Base-by-base conservation (phyloP, 2,329 filamentous ascomycete species). In the Xylaria sp. region DNA sequence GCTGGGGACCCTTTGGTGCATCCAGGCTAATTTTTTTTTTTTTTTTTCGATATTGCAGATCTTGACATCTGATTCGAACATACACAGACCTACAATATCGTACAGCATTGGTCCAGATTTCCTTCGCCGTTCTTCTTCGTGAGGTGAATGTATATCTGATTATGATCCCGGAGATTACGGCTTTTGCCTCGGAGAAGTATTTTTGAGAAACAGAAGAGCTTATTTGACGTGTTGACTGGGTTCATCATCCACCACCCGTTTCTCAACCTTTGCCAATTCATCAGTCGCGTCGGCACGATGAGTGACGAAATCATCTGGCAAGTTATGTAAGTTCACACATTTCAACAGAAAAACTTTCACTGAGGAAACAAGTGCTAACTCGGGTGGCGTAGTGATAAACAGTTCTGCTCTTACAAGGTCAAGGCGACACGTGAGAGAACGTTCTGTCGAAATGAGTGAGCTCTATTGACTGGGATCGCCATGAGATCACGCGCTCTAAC, bases 231-330 rank as follows among this genome's bases (percentile, higher is more conserved):
- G 12, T 35, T 38, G 35, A 46, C 51, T 45, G 51, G 19, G 15
- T 19, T 17, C 31, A 28, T 46, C 17, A 40, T 40, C 52, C 33
- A 12, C 37, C 7, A 49, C 23, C 43, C 4, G 31, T n/a, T 38
- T 28, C 37, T 50, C 37, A 49, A n/a, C 42, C 25, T 42, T 43
- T 38, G n/a, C 15, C 33, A 28, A 28, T 23, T 57, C 53, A 33
- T 28, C 37, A 33, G 43, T 14, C 21, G 25, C n/a, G 49, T 23
- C 73, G 79, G 63, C 60, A 96, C 95, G 91, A 88, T 92, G 61
- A 96, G 92, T 67, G 94, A 98, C 83, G 94, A 98, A 79, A 96
- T 98, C 69, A 90, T 98, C 67, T 99, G 95, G 95, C 89, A 94
- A 77, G 92, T 97, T 61, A 97, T 97, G 70, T 65, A 54, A 67